Evolutionary conservation across 306 rosid species (phyloP), one percentile per base, ranked within the genome.

Genomic region (Ochetophila trinervis): DNA sequence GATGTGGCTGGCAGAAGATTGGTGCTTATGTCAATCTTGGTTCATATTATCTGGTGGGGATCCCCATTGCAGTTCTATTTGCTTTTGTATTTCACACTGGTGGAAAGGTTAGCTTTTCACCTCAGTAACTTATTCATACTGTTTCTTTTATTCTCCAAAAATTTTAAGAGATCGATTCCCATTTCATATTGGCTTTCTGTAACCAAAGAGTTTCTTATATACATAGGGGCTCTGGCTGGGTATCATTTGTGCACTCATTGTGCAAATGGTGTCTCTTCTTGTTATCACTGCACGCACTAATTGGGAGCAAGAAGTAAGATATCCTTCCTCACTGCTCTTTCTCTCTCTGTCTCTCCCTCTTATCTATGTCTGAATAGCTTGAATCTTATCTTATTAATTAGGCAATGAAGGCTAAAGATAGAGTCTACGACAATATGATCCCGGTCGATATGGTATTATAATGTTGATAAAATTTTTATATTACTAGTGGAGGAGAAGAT

Each of bases 1-100:
- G 92, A 21, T 84, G 92, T 79, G 89, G 92, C 14, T 83, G 92
- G 92, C 92, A 86, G 66, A 83, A 81, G 36, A 74, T 86, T 16
- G 81, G 92, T 48, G 87, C 74, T 59, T 52, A 60, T 71, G 74
- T 84, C 53, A 86, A 86, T 75, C 87, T 86, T 52, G 82, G 80
- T 0, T 85, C 89, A 63, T 86, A 83, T 68, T 86, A 86, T 77
- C 77, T 70, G 44, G 84, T 84, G 21, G 92, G 81, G 59, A 79
- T 86, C 60, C 92, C 92, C 60, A 69, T 67, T 47, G 87, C 92
- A 18, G 52, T 72, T 52, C 50, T 84, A 24, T 79, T 65, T 19
- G 88, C 84, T 55, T 87, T 84, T 73, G 78, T 80, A 9, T 8
- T 74, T 32, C 71, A 76, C 65, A 14, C 78, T 17, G 84, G 80